These are phyloP conservation scores for Debaryomyces psychrophilus DNA, from an alignment of 1,139 yeast genomes.

Conservation along the genomic window DNA sequence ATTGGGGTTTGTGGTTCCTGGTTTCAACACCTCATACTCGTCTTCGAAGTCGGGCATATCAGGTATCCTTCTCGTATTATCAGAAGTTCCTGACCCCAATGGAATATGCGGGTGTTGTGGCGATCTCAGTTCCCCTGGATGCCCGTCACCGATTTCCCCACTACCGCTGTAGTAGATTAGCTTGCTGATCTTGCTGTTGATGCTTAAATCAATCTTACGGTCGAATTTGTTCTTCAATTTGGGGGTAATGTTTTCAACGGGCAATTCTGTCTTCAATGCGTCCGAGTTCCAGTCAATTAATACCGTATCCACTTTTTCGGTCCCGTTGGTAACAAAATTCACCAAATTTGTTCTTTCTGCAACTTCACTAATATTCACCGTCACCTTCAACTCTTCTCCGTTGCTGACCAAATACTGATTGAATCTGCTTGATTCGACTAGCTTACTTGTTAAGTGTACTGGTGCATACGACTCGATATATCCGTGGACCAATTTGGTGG, in stretches of 20 bases:
- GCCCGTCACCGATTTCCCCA: neutral
- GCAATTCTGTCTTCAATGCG: constrained; percentile 7
- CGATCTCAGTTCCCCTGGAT: neutral
- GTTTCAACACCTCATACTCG: constrained; percentile 47
- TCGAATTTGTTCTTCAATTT: constrained; percentile 6
- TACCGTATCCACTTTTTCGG: constrained; percentile 6
- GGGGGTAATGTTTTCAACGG: constrained; percentile 6
- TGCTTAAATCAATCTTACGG: constrained; percentile 5
- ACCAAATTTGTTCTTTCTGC: constrained; percentile 3
- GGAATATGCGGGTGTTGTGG: constrained; percentile 3
- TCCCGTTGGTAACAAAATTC: constrained; percentile 7
- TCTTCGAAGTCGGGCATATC: constrained; percentile 63
- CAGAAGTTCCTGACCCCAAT: neutral
- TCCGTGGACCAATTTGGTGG: constrained; percentile 28
- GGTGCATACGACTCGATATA: constrained; percentile 24
- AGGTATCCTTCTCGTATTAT: constrained; percentile 12
- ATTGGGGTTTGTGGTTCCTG: constrained; percentile 11
- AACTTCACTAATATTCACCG: constrained; percentile 22
- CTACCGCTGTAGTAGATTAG: neutral
- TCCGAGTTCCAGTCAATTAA: constrained; percentile 5
- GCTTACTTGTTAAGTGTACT: constrained; percentile 1
- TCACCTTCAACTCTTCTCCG: constrained; percentile 16
- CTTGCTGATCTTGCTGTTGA: neutral
- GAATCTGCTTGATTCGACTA: constrained; percentile 14
- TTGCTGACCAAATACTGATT: constrained; percentile 21